Conservation (phyloP, 805 yeast genomes). For the Candida easanensis region DNA sequence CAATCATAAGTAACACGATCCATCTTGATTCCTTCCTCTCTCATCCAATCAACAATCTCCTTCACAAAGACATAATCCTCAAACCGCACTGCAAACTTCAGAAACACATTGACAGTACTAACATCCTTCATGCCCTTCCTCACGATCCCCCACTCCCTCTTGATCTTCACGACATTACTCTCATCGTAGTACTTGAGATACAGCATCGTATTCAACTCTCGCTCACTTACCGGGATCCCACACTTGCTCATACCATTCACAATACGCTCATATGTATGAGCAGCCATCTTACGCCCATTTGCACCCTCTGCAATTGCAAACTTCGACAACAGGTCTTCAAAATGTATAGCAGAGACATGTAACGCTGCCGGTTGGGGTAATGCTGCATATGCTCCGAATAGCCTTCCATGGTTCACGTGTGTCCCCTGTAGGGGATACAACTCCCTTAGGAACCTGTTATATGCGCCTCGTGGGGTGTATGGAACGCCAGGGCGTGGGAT, state of each 20-base stretch:
- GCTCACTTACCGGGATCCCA: slow-evolving; percentile 29
- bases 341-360: slow-evolving; percentile 28
- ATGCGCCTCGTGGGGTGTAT: slow-evolving; percentile 7
- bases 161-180: slow-evolving; percentile 3
- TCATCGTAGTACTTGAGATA: slow-evolving; percentile 17
- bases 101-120: slow-evolving; percentile 28
- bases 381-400: slow-evolving; percentile 24
- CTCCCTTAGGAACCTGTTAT: slow-evolving; percentile 22
- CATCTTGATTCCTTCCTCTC: slow-evolving; percentile 15
- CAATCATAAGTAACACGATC: slow-evolving; percentile 32
- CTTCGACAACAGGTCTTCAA: slow-evolving; percentile 29
- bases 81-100: slow-evolving; percentile 25
- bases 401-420: slow-evolving; percentile 10
- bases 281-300: slow-evolving; percentile 5
- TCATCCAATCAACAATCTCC: slow-evolving; percentile 20
- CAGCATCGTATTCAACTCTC: slow-evolving; percentile 29
- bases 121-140: slow-evolving; percentile 8
- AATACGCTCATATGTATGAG: background rate
- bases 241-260: slow-evolving; percentile 25
- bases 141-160: slow-evolving; percentile 7
- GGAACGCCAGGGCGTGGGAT: slow-evolving; percentile 14
- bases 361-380: slow-evolving; percentile 34
- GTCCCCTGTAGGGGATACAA: slow-evolving; percentile 16
- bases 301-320: slow-evolving; percentile 18
- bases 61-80: slow-evolving; percentile 14